These are phyloP conservation scores for Thecaphora thlaspeos DNA, from an alignment of 1,284 basidiomycete species.

Conservation along the genomic window DNA sequence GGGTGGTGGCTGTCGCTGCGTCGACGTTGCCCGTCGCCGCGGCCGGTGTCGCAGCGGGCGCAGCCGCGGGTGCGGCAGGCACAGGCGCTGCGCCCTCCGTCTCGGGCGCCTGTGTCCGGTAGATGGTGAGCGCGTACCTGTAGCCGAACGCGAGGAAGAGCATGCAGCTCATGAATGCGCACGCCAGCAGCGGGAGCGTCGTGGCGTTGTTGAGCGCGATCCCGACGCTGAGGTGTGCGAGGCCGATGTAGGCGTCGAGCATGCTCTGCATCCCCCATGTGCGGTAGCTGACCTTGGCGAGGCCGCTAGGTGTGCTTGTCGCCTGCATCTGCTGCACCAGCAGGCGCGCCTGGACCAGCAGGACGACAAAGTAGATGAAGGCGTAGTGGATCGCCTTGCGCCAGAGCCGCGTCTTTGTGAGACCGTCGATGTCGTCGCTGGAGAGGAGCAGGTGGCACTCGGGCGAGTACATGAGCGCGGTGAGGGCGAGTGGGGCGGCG, in stretches of 20 bases:
- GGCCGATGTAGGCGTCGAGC: constrained; percentile 45
- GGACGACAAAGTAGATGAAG: constrained; percentile 37
- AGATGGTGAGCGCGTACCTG: constrained; percentile 23
- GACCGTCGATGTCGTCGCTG: constrained; percentile 15
- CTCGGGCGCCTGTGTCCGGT: constrained; percentile 60
- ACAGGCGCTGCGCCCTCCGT: constrained; percentile 10
- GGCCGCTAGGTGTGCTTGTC: constrained; percentile 40
- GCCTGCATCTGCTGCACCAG: constrained; percentile 57
- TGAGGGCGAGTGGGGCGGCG: constrained; percentile 30
- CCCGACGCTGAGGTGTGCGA: constrained; percentile 23
- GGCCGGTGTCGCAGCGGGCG: constrained; percentile 1
- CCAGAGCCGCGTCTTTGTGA: constrained; percentile 46
- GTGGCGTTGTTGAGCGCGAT: constrained; percentile 31
- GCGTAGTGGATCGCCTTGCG: constrained; percentile 42
- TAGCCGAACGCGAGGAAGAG: constrained; percentile 33
- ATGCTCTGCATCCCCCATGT: constrained; percentile 47
- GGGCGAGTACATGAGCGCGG: constrained; percentile 44
- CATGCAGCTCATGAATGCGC: constrained; percentile 26
- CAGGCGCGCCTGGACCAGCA: constrained; percentile 39
- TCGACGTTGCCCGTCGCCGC: not conserved
- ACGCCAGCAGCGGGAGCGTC: constrained; percentile 18
- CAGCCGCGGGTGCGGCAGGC: constrained; percentile 3
- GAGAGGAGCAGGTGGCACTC: constrained; percentile 54
- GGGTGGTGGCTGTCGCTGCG: not conserved
- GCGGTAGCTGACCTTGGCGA: constrained; percentile 41